Conservation (phyloP, 257 asterid genomes). For the Nicotiana tomentosiformis region DNA sequence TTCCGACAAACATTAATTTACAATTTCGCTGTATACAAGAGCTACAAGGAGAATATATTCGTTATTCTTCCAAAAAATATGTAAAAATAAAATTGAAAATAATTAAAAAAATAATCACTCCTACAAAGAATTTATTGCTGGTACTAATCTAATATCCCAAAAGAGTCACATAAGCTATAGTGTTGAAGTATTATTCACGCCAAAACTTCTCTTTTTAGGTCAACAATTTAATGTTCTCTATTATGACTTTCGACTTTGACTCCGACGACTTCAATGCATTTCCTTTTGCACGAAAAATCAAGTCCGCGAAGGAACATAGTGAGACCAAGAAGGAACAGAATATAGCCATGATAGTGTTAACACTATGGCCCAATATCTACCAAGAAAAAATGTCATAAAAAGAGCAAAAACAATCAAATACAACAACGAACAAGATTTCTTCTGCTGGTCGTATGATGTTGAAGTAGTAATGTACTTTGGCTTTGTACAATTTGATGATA, state of each 20-base stretch:
- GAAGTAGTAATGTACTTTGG: background rate
- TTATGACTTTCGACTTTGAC: background rate
- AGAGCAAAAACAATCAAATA: conserved; percentile 17
- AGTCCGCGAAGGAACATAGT: no score
- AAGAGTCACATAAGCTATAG: background rate
- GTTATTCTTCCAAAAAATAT: background rate
- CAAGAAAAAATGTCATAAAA: conserved; percentile 21
- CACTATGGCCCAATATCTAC: conserved; percentile 23
- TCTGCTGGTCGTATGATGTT: background rate
- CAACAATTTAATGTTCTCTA: conserved; percentile 15
- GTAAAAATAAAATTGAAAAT: background rate
- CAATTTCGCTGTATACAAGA: background rate
- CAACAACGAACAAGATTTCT: conserved; percentile 8
- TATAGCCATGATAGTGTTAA: conserved; percentile 25
- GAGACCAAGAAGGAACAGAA: conserved; percentile 2
- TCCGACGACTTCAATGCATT: conserved; percentile 3
- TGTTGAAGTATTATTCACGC: background rate
- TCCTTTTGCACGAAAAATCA: background rate
- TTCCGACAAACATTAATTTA: background rate
- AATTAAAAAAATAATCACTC: background rate
- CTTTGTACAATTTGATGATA: conserved; percentile 7
- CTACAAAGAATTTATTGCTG: background rate
- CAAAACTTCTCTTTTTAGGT: conserved; percentile 1
- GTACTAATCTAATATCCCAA: background rate
- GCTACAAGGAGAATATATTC: background rate